These are phyloP conservation scores for Pleurotus giganteus DNA, from an alignment of 768 basidiomycete genomes.

Conservation along the genomic window DNA sequence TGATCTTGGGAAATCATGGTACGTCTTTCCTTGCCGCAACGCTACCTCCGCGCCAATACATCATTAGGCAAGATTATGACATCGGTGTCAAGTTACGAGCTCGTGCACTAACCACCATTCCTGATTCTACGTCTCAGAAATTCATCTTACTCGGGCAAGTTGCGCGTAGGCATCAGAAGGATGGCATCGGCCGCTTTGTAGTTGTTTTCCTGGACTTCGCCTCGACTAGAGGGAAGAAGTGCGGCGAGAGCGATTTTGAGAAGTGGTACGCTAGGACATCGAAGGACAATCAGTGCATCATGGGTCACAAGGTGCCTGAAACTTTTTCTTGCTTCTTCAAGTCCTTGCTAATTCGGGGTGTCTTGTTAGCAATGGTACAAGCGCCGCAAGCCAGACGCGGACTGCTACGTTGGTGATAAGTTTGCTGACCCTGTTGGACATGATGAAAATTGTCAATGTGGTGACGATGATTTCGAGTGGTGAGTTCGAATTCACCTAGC, in stretches of 20 bases:
- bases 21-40: conserved; percentile 22
- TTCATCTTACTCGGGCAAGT: conserved; percentile 87
- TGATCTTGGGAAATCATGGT: conserved; percentile 86
- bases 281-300: conserved; percentile 69
- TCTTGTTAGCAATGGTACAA: conserved; percentile 86
- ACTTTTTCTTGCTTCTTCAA: neutral
- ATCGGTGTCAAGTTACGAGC: conserved; percentile 72
- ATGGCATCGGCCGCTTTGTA: conserved; percentile 59
- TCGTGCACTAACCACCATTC: conserved; percentile 79
- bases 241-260: conserved; percentile 72
- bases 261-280: conserved; percentile 78
- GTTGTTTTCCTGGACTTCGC: conserved; percentile 85
- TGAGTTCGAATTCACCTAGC: conserved; percentile 26
- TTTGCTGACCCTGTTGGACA: conserved; percentile 83
- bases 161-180: conserved; percentile 52
- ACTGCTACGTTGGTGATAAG: conserved; percentile 91
- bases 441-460: conserved; percentile 82
- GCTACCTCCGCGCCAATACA: neutral
- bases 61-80: conserved; percentile 62
- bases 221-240: conserved; percentile 64
- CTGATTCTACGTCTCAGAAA: conserved; percentile 95
- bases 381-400: conserved; percentile 75
- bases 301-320: conserved; percentile 83
- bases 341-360: neutral
- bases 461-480: conserved; percentile 94